A percentile compares a stretch with the other conserved stretches of the same genome.
These are phyloP conservation scores for Tricholoma hemisulphureum DNA, from an alignment of 768 basidiomycete genomes.

Conservation along the genomic window DNA sequence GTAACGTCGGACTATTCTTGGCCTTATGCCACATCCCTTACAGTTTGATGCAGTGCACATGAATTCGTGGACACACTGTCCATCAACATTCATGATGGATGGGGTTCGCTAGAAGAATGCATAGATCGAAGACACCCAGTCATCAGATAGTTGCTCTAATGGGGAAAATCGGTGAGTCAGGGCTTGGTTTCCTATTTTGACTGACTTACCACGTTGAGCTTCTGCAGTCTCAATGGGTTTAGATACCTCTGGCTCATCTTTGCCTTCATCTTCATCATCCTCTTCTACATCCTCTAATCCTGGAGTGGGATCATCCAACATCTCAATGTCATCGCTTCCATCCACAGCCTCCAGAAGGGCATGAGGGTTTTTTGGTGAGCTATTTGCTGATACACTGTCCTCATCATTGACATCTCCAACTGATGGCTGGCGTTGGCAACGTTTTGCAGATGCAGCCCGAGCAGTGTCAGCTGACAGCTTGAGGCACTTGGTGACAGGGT, in stretches of 20 bases:
- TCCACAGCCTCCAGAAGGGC: not conserved
- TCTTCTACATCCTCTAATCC: no score
- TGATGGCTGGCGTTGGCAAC: not conserved
- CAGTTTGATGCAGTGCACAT: slow-evolving; percentile 22
- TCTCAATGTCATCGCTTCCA: no score
- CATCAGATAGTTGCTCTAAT: no score
- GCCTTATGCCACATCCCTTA: no score
- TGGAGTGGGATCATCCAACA: no score
- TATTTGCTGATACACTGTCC: not conserved
- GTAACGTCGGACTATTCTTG: slow-evolving; percentile 15
- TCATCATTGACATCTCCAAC: not conserved
- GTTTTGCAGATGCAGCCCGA: not conserved
- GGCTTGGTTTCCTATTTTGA: no score
- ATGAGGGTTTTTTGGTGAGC: not conserved
- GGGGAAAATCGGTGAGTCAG: no score
- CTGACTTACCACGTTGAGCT: not conserved
- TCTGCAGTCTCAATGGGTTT: not conserved
- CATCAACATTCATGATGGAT: slow-evolving; percentile 8
- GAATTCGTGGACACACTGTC: slow-evolving; percentile 25
- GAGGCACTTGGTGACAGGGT: not conserved
- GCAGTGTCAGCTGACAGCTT: no score
- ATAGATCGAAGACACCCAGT: not conserved
- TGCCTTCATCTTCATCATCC: no score
- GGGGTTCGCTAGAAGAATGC: no score
- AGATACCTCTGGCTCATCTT: not conserved